Evolutionary conservation across 208 protist species (phyloP).

Genomic region (Trypanosoma grayi): DNA sequence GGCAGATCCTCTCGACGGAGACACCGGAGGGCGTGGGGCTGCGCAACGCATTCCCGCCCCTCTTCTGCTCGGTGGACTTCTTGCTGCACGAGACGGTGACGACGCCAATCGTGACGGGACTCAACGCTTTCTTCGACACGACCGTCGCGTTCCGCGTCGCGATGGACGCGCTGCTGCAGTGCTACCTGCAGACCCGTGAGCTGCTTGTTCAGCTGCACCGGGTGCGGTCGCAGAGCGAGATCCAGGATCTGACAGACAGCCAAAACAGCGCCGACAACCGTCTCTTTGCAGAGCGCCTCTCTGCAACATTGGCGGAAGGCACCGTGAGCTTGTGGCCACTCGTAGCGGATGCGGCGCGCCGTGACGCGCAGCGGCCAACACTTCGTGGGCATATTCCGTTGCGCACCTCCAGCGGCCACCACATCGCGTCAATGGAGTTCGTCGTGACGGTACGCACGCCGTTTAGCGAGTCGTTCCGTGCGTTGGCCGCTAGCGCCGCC

Average conservation of each 20-base stretch:
- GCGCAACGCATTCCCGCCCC: constrained; percentile 25
- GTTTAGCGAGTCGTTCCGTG: constrained; percentile 63
- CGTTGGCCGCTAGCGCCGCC: constrained; percentile 36
- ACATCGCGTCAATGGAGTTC: constrained; percentile 87
- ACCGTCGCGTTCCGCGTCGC: constrained; percentile 80
- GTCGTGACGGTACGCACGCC: constrained; percentile 66
- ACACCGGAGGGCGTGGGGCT: constrained; percentile 36
- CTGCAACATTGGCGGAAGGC: constrained; percentile 81
- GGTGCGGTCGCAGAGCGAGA: constrained; percentile 67
- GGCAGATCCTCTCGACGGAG: constrained; percentile 76
- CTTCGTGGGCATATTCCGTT: constrained; percentile 75
- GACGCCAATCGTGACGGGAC: constrained; percentile 71
- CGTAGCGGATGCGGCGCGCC: constrained; percentile 40
- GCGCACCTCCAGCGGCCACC: constrained; percentile 35
- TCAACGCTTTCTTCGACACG: constrained; percentile 90
- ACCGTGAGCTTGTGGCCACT: constrained; percentile 59
- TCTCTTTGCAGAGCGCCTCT: constrained; percentile 58
- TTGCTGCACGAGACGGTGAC: constrained; percentile 88
- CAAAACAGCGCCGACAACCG: constrained; percentile 21
- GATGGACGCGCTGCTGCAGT: constrained; percentile 86
- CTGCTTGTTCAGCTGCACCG: constrained; percentile 87
- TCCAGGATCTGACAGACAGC: constrained; percentile 25
- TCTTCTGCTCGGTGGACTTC: constrained; percentile 90
- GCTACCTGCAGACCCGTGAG: constrained; percentile 81
- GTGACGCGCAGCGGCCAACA: constrained; percentile 46